Conservation (phyloP, 495 filamentous ascomycete species). For the Emericellopsis terricola region DNA sequence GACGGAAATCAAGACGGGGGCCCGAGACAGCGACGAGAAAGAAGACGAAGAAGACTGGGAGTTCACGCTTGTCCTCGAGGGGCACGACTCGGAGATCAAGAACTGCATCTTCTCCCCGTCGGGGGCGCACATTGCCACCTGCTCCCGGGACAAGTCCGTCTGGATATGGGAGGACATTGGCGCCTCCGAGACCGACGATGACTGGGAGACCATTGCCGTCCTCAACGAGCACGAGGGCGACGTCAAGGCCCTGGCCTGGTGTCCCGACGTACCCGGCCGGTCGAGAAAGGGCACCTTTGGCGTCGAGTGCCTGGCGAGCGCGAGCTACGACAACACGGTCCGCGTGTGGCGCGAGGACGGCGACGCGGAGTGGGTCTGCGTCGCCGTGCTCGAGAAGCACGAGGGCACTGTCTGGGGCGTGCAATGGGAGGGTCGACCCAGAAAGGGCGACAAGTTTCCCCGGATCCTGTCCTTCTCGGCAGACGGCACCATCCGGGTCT, state of each 20-base stretch:
- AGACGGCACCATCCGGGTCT: conserved; percentile 59
- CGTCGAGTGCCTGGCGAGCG: conserved; percentile 57
- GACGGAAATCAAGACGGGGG: conserved; percentile 6
- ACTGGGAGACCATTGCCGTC: conserved; percentile 91
- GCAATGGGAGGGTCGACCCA: conserved; percentile 50
- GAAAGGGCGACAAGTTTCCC: conserved; percentile 23
- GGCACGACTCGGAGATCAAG: conserved; percentile 90
- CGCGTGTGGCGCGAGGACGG: conserved; percentile 76
- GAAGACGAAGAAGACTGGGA: conserved; percentile 38
- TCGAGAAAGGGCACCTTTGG: conserved; percentile 24
- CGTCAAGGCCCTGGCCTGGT: conserved; percentile 87
- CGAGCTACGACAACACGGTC: conserved; percentile 83
- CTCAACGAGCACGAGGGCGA: conserved; percentile 86
- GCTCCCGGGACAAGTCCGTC: conserved; percentile 81
- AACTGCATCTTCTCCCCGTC: conserved; percentile 62
- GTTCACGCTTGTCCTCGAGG: conserved; percentile 73
- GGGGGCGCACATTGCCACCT: conserved; percentile 73
- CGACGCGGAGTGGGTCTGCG: conserved; percentile 78
- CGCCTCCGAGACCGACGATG: conserved; percentile 53
- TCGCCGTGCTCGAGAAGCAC: conserved; percentile 65
- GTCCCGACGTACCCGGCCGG: conserved; percentile 35
- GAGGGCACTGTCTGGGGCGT: conserved; percentile 72
- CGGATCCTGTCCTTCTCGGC: conserved; percentile 64
- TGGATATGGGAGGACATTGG: conserved; percentile 96
- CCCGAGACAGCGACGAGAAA: conserved; percentile 1